Evolutionary conservation across 2,329 filamentous ascomycete species (phyloP).

Genomic region (Claviceps maximensis): DNA sequence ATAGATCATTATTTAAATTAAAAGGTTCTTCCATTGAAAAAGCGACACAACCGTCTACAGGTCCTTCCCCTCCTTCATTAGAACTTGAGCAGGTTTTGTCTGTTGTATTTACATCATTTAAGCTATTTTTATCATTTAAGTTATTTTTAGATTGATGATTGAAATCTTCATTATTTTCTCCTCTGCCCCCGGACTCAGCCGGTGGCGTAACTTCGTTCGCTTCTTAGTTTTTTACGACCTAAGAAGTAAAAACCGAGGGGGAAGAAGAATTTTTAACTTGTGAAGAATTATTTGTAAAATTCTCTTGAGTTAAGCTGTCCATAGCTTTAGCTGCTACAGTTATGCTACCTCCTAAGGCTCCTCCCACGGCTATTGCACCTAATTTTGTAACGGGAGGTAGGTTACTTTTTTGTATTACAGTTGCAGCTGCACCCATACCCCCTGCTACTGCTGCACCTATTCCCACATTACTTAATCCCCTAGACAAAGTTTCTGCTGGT

Average conservation of each 20-base stretch:
- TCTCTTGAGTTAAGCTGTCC: no score
- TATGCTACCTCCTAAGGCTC: not conserved
- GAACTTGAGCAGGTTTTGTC: not conserved
- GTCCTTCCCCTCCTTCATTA: not conserved
- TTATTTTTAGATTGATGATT: not conserved
- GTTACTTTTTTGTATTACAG: not conserved
- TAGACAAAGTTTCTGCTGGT: not conserved
- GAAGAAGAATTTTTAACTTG: not conserved
- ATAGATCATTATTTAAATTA: not conserved
- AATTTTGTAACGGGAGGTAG: not conserved
- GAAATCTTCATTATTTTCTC: not conserved
- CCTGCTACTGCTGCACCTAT: not conserved
- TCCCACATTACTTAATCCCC: not conserved
- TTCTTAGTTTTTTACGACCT: no score
- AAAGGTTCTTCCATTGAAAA: not conserved
- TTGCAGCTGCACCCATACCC: not conserved
- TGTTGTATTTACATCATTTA: not conserved
- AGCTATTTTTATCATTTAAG: not conserved
- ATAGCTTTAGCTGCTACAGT: not conserved
- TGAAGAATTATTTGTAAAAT: no score
- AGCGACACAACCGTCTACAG: not conserved
- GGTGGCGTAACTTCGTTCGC: no score
- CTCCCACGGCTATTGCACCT: not conserved
- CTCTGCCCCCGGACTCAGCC: no score
- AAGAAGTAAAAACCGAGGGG: no score